phyloP scores from a whole-genome alignment of 306 rosid genomes.

The Hylodesmum podocarpum region DNA sequence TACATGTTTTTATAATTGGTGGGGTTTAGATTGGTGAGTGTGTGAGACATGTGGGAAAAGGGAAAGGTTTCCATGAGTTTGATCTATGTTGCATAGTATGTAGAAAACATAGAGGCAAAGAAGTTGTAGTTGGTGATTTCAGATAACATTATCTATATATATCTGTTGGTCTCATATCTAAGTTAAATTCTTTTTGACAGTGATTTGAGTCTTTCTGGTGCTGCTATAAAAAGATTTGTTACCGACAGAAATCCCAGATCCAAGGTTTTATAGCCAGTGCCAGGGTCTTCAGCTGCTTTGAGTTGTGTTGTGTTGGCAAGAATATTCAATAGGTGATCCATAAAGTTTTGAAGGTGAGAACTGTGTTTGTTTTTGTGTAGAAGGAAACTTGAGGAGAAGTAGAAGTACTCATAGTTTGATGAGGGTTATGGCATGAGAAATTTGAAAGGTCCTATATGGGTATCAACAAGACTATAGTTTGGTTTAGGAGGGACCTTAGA shows the following conservation, averaged over 20 bases:
- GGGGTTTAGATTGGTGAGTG: background rate
- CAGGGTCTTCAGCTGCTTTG: background rate
- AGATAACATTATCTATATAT: conserved; percentile 13
- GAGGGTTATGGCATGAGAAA: background rate
- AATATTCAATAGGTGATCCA: background rate
- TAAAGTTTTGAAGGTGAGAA: background rate
- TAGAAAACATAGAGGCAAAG: background rate
- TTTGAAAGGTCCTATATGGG: background rate
- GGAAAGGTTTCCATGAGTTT: background rate
- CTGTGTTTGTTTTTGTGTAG: background rate
- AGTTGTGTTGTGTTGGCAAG: background rate
- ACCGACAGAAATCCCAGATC: background rate
- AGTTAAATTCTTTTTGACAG: conserved; percentile 1
- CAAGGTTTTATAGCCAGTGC: background rate
- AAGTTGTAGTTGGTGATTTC: background rate
- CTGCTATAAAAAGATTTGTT: background rate
- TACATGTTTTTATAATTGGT: background rate
- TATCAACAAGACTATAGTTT: conserved; percentile 6
- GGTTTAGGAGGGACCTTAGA: conserved; percentile 29
- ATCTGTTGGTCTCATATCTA: conserved; percentile 10
- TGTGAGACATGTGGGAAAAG: background rate
- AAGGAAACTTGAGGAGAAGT: background rate
- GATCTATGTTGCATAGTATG: background rate
- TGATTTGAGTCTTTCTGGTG: background rate
- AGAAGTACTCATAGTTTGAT: background rate